Percentiles rank a stretch among this genome's conserved stretches.
Evolutionary conservation across 2,329 filamentous ascomycete genomes (phyloP).

Genomic region (Escovopsis sp.): DNA sequence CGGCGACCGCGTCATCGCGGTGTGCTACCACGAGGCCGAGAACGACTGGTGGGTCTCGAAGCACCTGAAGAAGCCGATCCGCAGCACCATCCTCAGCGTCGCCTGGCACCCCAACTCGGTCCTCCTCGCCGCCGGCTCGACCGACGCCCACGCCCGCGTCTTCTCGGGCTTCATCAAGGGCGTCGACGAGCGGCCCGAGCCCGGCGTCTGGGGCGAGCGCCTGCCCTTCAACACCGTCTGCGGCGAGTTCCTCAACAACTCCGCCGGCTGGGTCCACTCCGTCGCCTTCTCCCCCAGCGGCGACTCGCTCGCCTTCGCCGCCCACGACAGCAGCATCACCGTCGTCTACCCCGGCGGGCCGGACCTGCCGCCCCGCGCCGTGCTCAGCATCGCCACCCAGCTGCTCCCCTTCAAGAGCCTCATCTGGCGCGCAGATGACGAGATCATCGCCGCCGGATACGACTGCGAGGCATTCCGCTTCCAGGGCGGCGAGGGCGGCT

Average conservation of each 20-base stretch:
- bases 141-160: conserved; percentile 88
- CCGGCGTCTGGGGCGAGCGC: conserved; percentile 84
- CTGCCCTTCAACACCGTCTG: conserved; percentile 97
- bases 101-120: conserved; percentile 98
- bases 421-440: conserved; percentile 80
- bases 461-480: conserved; percentile 85
- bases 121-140: conserved; percentile 85
- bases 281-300: conserved; percentile 88
- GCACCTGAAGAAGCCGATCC: conserved; percentile 97
- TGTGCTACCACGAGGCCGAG: conserved; percentile 98
- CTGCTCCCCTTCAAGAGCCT: conserved; percentile 84
- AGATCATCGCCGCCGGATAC: conserved; percentile 92
- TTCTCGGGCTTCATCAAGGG: conserved; percentile 96
- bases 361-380: conserved; percentile 79
- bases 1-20: conserved; percentile 83
- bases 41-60: conserved; percentile 99
- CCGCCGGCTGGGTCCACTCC: conserved; percentile 90
- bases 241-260: conserved; percentile 90
- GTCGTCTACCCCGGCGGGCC: conserved; percentile 88
- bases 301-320: conserved; percentile 82
- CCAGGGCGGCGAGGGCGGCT: conserved; percentile 61
- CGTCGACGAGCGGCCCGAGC: conserved; percentile 71
- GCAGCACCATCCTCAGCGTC: conserved; percentile 88
- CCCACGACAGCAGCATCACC: conserved; percentile 92
- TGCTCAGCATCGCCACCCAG: conserved; percentile 80